phyloP scores from a whole-genome alignment of 306 rosid species.

The Cucurbita argyrosperma region DNA sequence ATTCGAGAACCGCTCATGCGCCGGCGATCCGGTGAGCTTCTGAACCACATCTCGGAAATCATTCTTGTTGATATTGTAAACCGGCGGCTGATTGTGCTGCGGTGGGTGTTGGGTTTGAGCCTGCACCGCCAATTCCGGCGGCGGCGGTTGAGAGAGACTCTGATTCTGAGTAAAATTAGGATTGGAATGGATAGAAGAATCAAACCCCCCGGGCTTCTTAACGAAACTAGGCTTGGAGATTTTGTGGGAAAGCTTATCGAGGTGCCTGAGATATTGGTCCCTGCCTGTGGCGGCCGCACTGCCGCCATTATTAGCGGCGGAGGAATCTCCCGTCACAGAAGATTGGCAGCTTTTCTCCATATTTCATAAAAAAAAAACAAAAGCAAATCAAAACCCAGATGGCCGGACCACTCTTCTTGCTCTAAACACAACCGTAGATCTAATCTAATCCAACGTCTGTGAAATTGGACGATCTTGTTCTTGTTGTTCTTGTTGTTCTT shows the following conservation, averaged over 20 bases:
- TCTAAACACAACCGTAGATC: background rate
- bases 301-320: background rate
- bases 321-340: constrained; percentile 20
- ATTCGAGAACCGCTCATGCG: constrained; percentile 59
- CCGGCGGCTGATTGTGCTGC: constrained; percentile 85
- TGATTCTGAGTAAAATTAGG: constrained; percentile 10
- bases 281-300: constrained; percentile 6
- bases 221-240: constrained; percentile 52
- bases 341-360: constrained; percentile 36
- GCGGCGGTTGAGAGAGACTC: constrained; percentile 5
- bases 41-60: constrained; percentile 94
- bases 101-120: constrained; percentile 16
- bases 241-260: constrained; percentile 88
- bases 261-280: constrained; percentile 58
- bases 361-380: background rate
- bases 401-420: background rate
- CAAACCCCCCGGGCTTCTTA: constrained; percentile 31
- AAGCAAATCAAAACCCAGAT: background rate
- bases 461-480: background rate
- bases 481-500: too few species aligned
- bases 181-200: constrained; percentile 3
- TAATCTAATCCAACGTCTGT: background rate
- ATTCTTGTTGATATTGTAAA: constrained; percentile 88
- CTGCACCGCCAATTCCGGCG: background rate
- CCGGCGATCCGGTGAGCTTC: constrained; percentile 93